Evolutionary conservation across 495 filamentous ascomycete species (phyloP).

Genomic region (Pseudevernia furfuracea): DNA sequence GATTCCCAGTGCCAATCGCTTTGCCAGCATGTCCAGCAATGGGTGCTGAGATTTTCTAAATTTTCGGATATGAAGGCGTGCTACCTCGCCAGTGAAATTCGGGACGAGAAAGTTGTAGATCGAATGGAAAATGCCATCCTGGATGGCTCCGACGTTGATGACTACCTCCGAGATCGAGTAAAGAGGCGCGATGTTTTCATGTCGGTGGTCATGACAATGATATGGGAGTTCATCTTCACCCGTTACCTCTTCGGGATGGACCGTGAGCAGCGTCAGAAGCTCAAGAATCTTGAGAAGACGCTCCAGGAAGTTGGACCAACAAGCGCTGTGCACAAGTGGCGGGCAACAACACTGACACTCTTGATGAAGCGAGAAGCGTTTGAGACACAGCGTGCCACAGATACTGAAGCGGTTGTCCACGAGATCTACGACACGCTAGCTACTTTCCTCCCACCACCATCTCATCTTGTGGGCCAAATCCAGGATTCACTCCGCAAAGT

Average conservation of each 20-base stretch:
- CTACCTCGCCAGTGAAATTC: slow-evolving; percentile 66
- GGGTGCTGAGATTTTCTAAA: slow-evolving; percentile 93
- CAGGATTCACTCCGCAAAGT: slow-evolving; percentile 75
- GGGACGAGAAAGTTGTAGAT: slow-evolving; percentile 80
- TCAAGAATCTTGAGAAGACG: slow-evolving; percentile 86
- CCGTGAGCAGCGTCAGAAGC: slow-evolving; percentile 89
- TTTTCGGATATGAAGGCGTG: slow-evolving; percentile 85
- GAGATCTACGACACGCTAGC: slow-evolving; percentile 74
- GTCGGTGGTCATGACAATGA: slow-evolving; percentile 94
- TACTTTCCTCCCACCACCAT: slow-evolving; percentile 74
- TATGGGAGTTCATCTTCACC: slow-evolving; percentile 96
- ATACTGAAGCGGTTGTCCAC: slow-evolving; percentile 82
- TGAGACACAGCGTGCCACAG: slow-evolving; percentile 63
- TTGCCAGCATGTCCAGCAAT: slow-evolving; percentile 88
- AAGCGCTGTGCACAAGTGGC: slow-evolving; percentile 86
- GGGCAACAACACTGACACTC: slow-evolving; percentile 84
- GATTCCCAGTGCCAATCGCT: slow-evolving; percentile 88
- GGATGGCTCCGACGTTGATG: slow-evolving; percentile 84
- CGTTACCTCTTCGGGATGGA: slow-evolving; percentile 98
- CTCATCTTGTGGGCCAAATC: slow-evolving; percentile 63
- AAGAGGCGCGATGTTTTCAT: slow-evolving; percentile 87
- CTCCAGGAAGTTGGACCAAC: slow-evolving; percentile 77
- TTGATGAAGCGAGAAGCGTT: slow-evolving; percentile 71
- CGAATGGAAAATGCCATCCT: slow-evolving; percentile 88
- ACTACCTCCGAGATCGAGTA: slow-evolving; percentile 76